A percentile compares a stretch with the other conserved stretches of the same genome.
Conservation (phyloP, 2,329 filamentous ascomycete genomes). For the Claviceps africana region DNA sequence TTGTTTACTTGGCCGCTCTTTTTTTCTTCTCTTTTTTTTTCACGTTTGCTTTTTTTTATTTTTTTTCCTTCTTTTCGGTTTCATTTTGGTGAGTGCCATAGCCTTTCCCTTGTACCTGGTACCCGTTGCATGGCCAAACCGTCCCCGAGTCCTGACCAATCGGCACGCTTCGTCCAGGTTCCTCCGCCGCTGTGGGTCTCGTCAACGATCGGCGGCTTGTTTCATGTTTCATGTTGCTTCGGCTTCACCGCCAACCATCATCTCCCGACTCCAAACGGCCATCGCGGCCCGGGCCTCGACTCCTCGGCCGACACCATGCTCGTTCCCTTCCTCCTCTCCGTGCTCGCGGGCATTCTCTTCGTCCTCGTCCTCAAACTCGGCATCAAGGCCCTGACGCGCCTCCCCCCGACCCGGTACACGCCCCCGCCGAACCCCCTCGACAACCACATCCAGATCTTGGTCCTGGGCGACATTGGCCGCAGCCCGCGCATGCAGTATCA, state of each 20-base stretch:
- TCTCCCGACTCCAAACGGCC: background rate
- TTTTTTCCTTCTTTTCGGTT: too few species aligned
- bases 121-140: too few species aligned
- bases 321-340: constrained; percentile 19
- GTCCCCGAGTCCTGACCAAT: background rate
- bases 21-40: too few species aligned
- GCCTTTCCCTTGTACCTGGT: too few species aligned
- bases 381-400: constrained; percentile 7
- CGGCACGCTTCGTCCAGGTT: background rate
- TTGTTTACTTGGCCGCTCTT: too few species aligned
- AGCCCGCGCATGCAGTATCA: constrained; percentile 99
- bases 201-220: too few species aligned
- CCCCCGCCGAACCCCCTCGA: constrained; percentile 21
- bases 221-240: too few species aligned
- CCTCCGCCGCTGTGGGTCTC: background rate
- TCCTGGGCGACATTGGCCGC: constrained; percentile 86
- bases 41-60: too few species aligned
- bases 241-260: background rate
- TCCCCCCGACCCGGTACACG: constrained; percentile 20
- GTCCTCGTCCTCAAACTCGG: constrained; percentile 18
- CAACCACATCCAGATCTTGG: constrained; percentile 60
- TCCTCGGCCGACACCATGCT: constrained; percentile 2
- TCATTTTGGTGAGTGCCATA: too few species aligned
- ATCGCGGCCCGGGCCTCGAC: background rate
- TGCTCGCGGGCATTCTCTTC: constrained; percentile 20